Conservation (phyloP, 768 basidiomycete genomes). For the Trametes gibbosa region DNA sequence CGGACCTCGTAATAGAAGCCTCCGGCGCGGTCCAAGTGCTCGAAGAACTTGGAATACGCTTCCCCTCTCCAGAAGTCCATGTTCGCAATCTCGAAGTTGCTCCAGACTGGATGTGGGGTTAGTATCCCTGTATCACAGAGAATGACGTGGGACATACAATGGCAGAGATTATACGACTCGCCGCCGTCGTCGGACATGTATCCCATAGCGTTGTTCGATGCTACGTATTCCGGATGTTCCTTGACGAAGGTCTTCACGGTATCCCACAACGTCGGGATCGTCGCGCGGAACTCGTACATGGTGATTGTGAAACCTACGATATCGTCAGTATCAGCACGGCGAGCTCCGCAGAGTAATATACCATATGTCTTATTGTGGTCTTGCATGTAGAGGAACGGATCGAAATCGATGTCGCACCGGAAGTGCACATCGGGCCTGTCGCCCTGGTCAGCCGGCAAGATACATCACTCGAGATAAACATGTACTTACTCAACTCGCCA, state of each 20-base stretch:
- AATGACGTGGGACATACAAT: constrained; percentile 47
- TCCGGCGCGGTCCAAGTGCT: constrained; percentile 74
- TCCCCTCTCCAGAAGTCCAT: constrained; percentile 87
- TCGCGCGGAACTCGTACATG: constrained; percentile 60
- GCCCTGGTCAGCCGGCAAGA: background rate
- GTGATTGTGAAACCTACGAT: constrained; percentile 57
- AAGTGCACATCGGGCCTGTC: constrained; percentile 68
- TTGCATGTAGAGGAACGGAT: constrained; percentile 74
- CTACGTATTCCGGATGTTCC: constrained; percentile 52
- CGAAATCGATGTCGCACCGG: constrained; percentile 64
- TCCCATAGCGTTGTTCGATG: constrained; percentile 55
- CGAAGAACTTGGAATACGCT: constrained; percentile 82
- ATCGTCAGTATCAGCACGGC: too few relatives aligned
- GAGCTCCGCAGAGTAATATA: constrained; percentile 44
- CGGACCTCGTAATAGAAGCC: constrained; percentile 92
- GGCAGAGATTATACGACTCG: constrained; percentile 61
- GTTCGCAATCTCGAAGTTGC: constrained; percentile 78
- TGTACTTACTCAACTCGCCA: constrained; percentile 67
- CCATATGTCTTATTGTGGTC: constrained; percentile 69
- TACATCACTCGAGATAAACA: background rate
- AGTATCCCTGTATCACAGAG: background rate
- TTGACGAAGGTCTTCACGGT: constrained; percentile 57
- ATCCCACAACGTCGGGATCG: constrained; percentile 65
- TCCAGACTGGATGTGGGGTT: constrained; percentile 44
- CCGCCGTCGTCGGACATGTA: constrained; percentile 70